Base-by-base conservation (phyloP, 2,329 filamentous ascomycete species). In the Aspergillus ochraceus region DNA sequence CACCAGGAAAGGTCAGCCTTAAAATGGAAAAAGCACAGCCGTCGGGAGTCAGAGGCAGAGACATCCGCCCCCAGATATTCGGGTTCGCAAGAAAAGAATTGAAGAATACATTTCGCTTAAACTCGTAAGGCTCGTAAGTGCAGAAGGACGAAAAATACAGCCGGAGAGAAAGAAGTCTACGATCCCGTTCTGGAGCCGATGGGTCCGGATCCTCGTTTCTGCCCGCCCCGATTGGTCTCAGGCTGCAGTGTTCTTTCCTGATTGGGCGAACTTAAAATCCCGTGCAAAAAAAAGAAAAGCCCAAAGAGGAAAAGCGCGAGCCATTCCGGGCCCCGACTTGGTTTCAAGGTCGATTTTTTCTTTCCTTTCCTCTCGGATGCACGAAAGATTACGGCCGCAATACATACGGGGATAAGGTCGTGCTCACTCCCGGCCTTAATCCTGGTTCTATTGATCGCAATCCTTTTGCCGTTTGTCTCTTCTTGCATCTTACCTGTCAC, bases 401-500 rank as follows among this genome's bases (percentile, higher is more conserved):
- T 47, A 47, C 45, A 47, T 10, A 47, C 45, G 45, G 45, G 45
- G 19, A 20, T 47, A 47, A 20, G 19, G 22, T 20, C 45, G 19
- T 47, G 6, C 19, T 20, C 19, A 1, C 12, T 47, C 20, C 29
- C 29, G 24, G 24, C 30, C 50, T 49, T 54, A 42, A 42, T 62
- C 30, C 50, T 42, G 50, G 30, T 49, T 63, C 62, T 55, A 49
- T 55, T 54, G 54, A 55, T 47, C 30, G 26, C 20, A 20, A 30
- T 36, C 46, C 50, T 42, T 53, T 54, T 24, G 39, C 59, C 55
- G 52, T 60, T 63, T 64, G 57, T 54, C 58, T 61, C 39, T 52
- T 52, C 45, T 39, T 49, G n/a, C 22, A 5, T 50, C 30, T 49
- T 22, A 36, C 26, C 32, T 52, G 30, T 29, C 57, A 46, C 57